Evolutionary conservation across 1,139 yeast species (phyloP), one percentile per base, ranked within the genome.

Genomic region (Geotrichum candidum): DNA sequence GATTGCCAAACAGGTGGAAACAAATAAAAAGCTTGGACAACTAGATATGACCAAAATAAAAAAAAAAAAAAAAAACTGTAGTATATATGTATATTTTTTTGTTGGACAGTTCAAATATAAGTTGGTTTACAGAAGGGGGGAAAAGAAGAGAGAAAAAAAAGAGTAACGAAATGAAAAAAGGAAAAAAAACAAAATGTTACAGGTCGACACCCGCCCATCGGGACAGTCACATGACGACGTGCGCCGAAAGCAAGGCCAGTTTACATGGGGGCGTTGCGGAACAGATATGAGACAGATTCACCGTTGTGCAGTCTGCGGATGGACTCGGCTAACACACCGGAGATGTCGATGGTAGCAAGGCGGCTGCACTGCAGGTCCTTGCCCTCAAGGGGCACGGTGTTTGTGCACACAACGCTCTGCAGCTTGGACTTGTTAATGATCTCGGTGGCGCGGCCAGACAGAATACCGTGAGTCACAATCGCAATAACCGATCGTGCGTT

Each of bases 301-400:
- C 97, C 97, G 72, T 91, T 90, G 76, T 91, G 97, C 73, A 91
- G 81, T 73, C 97, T 86, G 77, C 97, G 86, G 65, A 91, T 87
- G 63, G 96, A 88, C 78, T 94, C 99, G n/a, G 98, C 98, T 64
- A 94, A 78, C 22, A 90, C 95, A 38, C 96, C 88, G 66, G 94
- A 85, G 63, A 94, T 85, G 76, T 94, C 99, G 66, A 94, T 84
- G 41, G 86, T 84, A 68, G 87, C 91, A 69, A 94, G 79, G 71
- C 87, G 89, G 51, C 89, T 85, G 73, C 97, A 91, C 61, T 76
- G 73, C 59, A 76, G 74, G 72, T 86, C 78, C 73, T 90, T 89
- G 64, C 88, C 90, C 69, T 88, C 91, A 65, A 90, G 85, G 29
- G 99, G 99, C 66, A 94, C 95, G 4, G 97, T 89, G 75, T 94